These are phyloP conservation scores for Phaeoacremonium minimum DNA, from an alignment of 2,329 filamentous ascomycete genomes.

Conservation along the genomic window DNA sequence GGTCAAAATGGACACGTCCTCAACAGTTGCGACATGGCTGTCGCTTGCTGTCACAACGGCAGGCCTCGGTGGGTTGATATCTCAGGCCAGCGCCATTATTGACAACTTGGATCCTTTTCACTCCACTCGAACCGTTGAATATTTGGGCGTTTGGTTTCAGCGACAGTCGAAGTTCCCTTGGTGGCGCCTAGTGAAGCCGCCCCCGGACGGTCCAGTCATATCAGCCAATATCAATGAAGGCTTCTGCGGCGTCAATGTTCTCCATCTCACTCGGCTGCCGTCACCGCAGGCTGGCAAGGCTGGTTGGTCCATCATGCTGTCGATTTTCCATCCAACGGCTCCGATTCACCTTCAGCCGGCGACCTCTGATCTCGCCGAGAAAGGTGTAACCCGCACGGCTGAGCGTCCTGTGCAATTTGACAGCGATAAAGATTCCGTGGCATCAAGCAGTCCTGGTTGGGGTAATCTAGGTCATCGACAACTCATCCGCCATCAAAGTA, in stretches of 20 bases:
- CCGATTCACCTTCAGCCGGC: conserved; percentile 3
- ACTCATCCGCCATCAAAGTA: conserved; percentile 12
- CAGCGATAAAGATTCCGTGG: not conserved
- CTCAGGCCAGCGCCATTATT: not conserved
- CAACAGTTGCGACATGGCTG: conserved; percentile 2
- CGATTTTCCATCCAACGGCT: conserved; percentile 15
- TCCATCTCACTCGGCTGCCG: conserved; percentile 18
- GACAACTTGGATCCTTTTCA: conserved; percentile 10
- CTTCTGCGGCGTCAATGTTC: conserved; percentile 17
- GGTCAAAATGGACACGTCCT: not conserved
- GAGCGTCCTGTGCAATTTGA: not conserved
- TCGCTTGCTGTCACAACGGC: not conserved
- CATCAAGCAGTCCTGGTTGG: not conserved
- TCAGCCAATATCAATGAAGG: conserved; percentile 15
- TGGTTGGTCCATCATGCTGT: conserved; percentile 17
- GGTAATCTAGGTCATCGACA: conserved; percentile 6
- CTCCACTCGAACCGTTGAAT: conserved; percentile 16
- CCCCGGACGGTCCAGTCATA: conserved; percentile 18
- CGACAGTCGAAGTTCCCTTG: conserved; percentile 15
- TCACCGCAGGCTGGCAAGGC: conserved; percentile 14
- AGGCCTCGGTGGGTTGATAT: not conserved
- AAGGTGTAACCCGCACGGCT: conserved; percentile 1
- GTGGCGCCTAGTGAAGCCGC: conserved; percentile 16
- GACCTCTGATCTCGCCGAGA: conserved; percentile 6
- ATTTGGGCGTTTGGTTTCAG: conserved; percentile 20